Conservation (phyloP, 2,329 filamentous ascomycete species). For the Fusarium phyllophilum region DNA sequence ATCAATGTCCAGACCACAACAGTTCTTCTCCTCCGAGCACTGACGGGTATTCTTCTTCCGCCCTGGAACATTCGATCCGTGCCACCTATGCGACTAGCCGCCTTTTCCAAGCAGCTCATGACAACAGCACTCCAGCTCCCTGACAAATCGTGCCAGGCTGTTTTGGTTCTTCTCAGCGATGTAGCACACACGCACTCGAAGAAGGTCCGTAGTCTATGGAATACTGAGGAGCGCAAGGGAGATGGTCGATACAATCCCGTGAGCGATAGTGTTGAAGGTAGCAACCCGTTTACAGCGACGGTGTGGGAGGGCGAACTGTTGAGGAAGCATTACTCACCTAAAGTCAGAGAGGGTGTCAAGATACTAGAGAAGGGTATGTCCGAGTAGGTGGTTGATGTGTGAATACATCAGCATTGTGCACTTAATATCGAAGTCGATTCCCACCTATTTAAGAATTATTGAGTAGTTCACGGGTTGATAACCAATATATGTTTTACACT, state of each 20-base stretch:
- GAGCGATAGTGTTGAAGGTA: constrained; percentile 79
- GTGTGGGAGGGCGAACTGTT: constrained; percentile 95
- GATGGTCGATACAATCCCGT: constrained; percentile 86
- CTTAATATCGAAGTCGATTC: neutral
- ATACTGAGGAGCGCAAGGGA: constrained; percentile 91
- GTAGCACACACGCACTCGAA: constrained; percentile 83
- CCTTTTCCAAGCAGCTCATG: constrained; percentile 92
- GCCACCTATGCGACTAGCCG: constrained; percentile 85
- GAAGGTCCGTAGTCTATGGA: constrained; percentile 88
- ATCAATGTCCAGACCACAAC: constrained; percentile 96
- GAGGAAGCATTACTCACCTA: constrained; percentile 85
- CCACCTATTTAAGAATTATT: neutral
- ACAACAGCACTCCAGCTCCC: constrained; percentile 84
- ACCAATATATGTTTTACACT: neutral
- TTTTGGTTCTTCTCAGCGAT: constrained; percentile 80
- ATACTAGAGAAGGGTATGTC: constrained; percentile 74
- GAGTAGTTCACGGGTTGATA: neutral
- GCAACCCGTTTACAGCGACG: constrained; percentile 89
- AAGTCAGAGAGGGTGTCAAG: constrained; percentile 79
- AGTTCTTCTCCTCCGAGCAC: constrained; percentile 86
- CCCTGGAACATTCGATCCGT: constrained; percentile 76
- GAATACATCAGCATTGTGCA: constrained; percentile 4
- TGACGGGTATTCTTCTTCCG: constrained; percentile 84
- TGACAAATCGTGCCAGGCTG: constrained; percentile 86
- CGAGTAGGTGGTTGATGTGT: constrained; percentile 34